Evolutionary conservation across 2,329 filamentous ascomycete species (phyloP).

Genomic region (Epichloe gansuensis): DNA sequence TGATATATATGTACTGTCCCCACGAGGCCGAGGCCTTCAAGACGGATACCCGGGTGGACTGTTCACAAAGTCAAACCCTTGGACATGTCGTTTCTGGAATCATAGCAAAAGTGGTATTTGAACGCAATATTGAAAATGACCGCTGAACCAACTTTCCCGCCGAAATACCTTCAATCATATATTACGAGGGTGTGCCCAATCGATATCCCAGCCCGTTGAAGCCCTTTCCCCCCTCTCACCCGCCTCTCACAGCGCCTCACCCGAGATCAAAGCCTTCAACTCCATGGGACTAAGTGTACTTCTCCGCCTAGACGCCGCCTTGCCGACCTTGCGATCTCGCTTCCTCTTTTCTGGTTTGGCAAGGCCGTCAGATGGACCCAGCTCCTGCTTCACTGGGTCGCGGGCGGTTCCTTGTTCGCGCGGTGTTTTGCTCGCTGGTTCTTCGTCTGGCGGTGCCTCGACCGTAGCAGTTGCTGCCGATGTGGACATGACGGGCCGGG

Average conservation of each 20-base stretch:
- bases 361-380: conserved; percentile 4
- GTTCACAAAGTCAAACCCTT: too few relatives aligned
- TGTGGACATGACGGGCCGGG: conserved; percentile 14
- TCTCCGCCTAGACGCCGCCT: conserved; percentile 48
- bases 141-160: too few relatives aligned
- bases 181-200: too few relatives aligned
- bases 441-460: neutral
- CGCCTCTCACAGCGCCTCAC: conserved; percentile 26
- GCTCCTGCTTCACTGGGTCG: conserved; percentile 20
- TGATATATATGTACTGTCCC: too few relatives aligned
- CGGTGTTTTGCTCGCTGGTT: conserved; percentile 8
- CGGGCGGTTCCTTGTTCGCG: conserved; percentile 5
- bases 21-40: too few relatives aligned
- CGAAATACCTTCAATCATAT: too few relatives aligned
- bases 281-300: conserved; percentile 68
- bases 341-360: conserved; percentile 30
- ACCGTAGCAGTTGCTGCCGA: neutral
- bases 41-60: too few relatives aligned
- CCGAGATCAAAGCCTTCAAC: conserved; percentile 49
- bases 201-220: too few relatives aligned
- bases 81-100: too few relatives aligned
- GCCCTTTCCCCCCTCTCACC: too few relatives aligned
- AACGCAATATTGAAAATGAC: too few relatives aligned
- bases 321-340: conserved; percentile 39
- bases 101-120: too few relatives aligned